phyloP scores from a whole-genome alignment of 306 rosid species.

The Ochetophila trinervis region DNA sequence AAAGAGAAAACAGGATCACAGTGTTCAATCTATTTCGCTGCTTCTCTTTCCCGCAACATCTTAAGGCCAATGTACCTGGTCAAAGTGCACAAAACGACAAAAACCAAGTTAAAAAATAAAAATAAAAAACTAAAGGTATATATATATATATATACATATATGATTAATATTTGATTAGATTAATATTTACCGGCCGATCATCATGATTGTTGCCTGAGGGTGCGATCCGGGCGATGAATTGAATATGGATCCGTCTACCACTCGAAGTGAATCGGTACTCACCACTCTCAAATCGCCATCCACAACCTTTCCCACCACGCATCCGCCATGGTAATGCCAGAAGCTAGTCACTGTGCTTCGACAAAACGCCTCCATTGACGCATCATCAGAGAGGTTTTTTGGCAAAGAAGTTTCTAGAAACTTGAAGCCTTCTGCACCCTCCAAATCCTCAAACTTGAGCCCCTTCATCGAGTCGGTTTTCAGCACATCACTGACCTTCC shows the following conservation, averaged over 20 bases:
- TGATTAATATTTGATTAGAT: too few species aligned
- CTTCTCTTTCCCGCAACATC: too few species aligned
- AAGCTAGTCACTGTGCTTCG: constrained; percentile 1
- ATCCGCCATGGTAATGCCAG: constrained; percentile 35
- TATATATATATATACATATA: too few species aligned
- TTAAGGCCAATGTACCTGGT: too few species aligned
- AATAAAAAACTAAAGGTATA: background rate
- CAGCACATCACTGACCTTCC: constrained; percentile 11
- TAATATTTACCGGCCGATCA: constrained; percentile 17
- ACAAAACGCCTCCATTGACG: too few species aligned
- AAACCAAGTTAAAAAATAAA: too few species aligned
- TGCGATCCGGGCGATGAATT: constrained; percentile 15
- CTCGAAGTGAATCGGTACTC: constrained; percentile 1
- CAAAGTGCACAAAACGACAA: too few species aligned
- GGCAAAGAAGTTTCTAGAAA: constrained; percentile 10
- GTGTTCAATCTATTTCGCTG: too few species aligned
- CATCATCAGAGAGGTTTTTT: too few species aligned
- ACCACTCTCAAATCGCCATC: constrained; percentile 14
- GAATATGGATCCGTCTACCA: constrained; percentile 26
- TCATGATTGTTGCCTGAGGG: constrained; percentile 23
- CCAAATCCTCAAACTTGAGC: background rate
- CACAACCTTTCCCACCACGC: constrained; percentile 26
- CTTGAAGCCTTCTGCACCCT: background rate
- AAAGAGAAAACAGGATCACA: too few species aligned
- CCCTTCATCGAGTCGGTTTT: background rate